Evolutionary conservation across 352 stramenopile species (phyloP), one percentile per base, ranked within the genome.

Genomic region (Globisporangium alternatum): DNA sequence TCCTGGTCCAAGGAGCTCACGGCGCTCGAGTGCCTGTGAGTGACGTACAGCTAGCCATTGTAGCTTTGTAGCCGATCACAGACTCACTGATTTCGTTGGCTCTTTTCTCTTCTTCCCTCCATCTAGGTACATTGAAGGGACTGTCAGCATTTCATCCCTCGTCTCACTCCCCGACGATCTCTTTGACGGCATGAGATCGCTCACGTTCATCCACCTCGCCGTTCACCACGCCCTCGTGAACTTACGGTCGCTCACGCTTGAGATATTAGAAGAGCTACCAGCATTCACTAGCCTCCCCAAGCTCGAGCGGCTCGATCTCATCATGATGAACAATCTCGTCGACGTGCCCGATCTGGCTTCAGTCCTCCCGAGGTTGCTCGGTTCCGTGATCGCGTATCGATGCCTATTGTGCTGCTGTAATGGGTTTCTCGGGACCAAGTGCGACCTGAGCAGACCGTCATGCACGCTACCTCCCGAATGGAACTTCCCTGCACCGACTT

Each of bases 121-220:
- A 28, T 28, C 25, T 28, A 53, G 56, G 21, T 30, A 49, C 6
- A 56, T 64, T 10, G 45, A 64, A 6, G 48, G 30, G 10, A 22
- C 41, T 3, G n/a, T 56, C 12, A 22, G 21, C 10, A 28, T 41
- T 3, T 3, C 30, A 21, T 47, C 13, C 28, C n/a, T 64, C 45
- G 19, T 31, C n/a, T 33, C 35, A 15, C 28, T n/a, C n/a, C 69
- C 71, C 1, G 56, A 70, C 15, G 62, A 79, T 25, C 58, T 81
- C 7, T 81, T 79, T n/a, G 41, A 69, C 0, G 37, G 70, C 56
- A 81, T 79, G 71, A 35, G 19, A 5, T 75, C 66, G 10, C 65
- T 81, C 48, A 71, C 67, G 5, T 81, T 81, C 35, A 47, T 81
- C 28, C 74, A 79, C 44, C 56, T 81, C 8, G 71, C 58, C 13